These are phyloP conservation scores for Carpinus fangiana DNA, from an alignment of 306 rosid genomes.

Conservation along the genomic window DNA sequence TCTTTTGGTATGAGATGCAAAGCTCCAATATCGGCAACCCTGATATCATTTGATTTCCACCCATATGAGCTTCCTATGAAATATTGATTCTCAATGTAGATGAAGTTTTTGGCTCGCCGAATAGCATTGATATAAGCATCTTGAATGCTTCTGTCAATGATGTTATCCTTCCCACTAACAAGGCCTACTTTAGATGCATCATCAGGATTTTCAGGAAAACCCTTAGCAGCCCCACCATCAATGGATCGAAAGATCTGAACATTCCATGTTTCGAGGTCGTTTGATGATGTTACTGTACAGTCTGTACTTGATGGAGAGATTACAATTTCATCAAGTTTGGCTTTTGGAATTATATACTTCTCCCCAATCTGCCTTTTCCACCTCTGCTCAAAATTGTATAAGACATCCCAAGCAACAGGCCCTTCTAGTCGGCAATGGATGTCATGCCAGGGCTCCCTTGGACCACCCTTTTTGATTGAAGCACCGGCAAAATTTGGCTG, in stretches of 20 bases:
- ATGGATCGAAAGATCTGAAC: conserved; percentile 86
- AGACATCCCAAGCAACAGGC: conserved; percentile 76
- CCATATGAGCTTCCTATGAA: conserved; percentile 87
- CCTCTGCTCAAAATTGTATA: conserved; percentile 75
- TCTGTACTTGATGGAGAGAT: conserved; percentile 16
- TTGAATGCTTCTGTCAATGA: conserved; percentile 75
- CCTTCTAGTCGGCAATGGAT: conserved; percentile 85
- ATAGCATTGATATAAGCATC: conserved; percentile 84
- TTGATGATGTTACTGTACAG: background rate
- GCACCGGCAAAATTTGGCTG: conserved; percentile 75
- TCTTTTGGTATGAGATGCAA: conserved; percentile 84
- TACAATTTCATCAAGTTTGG: conserved; percentile 32
- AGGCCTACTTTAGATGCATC: conserved; percentile 53
- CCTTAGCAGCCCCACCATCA: conserved; percentile 72
- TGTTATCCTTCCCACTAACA: conserved; percentile 68
- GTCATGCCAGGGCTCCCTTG: conserved; percentile 97
- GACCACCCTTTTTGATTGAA: conserved; percentile 80
- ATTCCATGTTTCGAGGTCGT: conserved; percentile 56
- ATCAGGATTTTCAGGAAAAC: conserved; percentile 54
- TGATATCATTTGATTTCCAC: conserved; percentile 56
- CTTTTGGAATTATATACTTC: conserved; percentile 33
- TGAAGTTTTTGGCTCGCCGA: conserved; percentile 71
- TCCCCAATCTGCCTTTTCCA: conserved; percentile 69
- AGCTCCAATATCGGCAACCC: conserved; percentile 65
- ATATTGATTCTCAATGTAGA: conserved; percentile 89